Percentiles rank a stretch among this genome's conserved stretches.
Conservation (phyloP, 805 yeast genomes). For the Schwanniomyces sp. region DNA sequence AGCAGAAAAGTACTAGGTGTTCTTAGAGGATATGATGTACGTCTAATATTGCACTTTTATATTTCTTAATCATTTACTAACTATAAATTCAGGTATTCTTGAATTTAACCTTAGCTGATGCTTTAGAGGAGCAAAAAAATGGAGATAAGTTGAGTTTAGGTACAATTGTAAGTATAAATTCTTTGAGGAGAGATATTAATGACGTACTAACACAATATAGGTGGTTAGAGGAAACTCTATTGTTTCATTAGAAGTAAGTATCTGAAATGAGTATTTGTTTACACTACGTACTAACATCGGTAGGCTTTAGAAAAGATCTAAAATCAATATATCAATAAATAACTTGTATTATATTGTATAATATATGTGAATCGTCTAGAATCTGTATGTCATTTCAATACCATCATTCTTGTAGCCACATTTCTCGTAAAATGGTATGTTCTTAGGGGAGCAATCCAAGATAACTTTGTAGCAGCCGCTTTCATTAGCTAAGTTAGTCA, state of each 20-base stretch:
- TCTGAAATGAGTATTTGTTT: neutral
- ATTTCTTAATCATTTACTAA: neutral
- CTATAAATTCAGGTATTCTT: slow-evolving; percentile 49
- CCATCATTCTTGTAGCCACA: slow-evolving; percentile 76
- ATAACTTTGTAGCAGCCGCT: slow-evolving; percentile 85
- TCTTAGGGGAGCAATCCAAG: slow-evolving; percentile 82
- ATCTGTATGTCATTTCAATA: slow-evolving; percentile 53
- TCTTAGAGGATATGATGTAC: slow-evolving; percentile 79
- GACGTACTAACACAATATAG: slow-evolving; percentile 9
- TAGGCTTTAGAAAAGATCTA: slow-evolving; percentile 35
- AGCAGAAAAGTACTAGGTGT: slow-evolving; percentile 76
- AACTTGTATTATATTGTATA: slow-evolving; percentile 2
- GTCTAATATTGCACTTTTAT: slow-evolving; percentile 10
- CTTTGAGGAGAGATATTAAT: neutral
- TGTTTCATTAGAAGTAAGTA: slow-evolving; percentile 64
- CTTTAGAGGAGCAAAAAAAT: slow-evolving; percentile 55
- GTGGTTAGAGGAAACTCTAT: slow-evolving; percentile 78
- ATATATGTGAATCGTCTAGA: neutral
- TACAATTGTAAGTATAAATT: slow-evolving; percentile 45
- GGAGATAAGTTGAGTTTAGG: slow-evolving; percentile 62
- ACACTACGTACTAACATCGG: slow-evolving; percentile 24
- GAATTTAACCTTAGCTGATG: slow-evolving; percentile 70
- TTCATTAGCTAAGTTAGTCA: slow-evolving; percentile 58
- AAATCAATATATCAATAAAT: slow-evolving; percentile 4
- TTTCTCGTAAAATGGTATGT: slow-evolving; percentile 82